These are phyloP conservation scores for Larix kaempferi DNA, from an alignment of 75 land plant genomes.

Conservation along the genomic window DNA sequence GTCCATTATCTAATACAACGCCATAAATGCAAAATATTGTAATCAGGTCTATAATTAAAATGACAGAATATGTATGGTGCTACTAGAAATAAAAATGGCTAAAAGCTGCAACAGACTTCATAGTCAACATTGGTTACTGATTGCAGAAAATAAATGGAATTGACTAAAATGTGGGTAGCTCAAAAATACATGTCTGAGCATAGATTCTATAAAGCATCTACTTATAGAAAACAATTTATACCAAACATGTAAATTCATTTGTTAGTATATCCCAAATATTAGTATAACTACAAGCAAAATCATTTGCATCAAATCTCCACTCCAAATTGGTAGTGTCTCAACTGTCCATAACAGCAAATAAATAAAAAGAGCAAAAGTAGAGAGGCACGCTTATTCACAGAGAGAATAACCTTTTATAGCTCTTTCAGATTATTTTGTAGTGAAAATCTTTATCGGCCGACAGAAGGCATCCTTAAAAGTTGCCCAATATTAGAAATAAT, in stretches of 20 bases:
- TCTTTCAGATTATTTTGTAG: not conserved
- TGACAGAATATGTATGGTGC: too few species aligned
- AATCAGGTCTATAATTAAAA: too few species aligned
- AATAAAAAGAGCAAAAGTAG: not conserved
- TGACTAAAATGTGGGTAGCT: too few species aligned
- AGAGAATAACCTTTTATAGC: not conserved
- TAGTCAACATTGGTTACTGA: too few species aligned
- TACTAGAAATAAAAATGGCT: too few species aligned
- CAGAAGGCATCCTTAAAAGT: not conserved
- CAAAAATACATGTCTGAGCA: too few species aligned
- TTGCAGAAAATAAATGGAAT: too few species aligned
- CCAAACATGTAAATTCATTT: not conserved
- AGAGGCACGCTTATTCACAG: not conserved
- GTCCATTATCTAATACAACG: too few species aligned
- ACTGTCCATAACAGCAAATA: not conserved
- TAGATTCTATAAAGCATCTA: not conserved
- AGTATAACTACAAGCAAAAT: not conserved
- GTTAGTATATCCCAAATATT: not conserved
- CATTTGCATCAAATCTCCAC: not conserved
- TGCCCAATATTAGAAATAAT: not conserved
- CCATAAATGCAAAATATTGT: too few species aligned
- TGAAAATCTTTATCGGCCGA: not conserved
- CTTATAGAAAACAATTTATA: not conserved
- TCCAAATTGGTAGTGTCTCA: not conserved
- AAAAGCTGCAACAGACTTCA: too few species aligned